Evolutionary conservation across 164 flowering plant genomes (phyloP).

Genomic region (Saururus chinensis): DNA sequence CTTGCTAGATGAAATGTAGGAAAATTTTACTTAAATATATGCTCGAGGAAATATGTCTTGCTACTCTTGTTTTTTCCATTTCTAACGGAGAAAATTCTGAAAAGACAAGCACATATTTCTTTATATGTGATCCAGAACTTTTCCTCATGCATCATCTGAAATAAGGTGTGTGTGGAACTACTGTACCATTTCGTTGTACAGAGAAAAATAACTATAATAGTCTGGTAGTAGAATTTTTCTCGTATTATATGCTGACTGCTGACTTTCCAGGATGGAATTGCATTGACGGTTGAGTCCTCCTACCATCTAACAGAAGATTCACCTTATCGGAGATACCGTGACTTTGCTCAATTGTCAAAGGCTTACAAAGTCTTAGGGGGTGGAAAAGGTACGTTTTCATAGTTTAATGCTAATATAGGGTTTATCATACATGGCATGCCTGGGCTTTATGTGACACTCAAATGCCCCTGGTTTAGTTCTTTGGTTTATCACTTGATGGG

Average conservation of each 20-base stretch:
- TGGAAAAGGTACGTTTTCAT: constrained; percentile 19
- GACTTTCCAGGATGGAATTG: constrained; percentile 59
- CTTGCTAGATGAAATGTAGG: no score
- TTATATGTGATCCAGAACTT: no score
- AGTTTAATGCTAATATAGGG: background rate
- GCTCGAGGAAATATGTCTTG: no score
- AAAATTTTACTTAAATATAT: background rate
- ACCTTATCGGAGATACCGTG: constrained; percentile 12
- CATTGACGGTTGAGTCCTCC: constrained; percentile 43
- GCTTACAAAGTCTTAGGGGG: constrained; percentile 34
- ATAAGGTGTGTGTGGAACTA: no score
- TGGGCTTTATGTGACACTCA: background rate
- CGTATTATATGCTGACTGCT: constrained; percentile 13
- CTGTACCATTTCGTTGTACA: background rate
- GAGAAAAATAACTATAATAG: background rate
- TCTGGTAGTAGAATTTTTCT: constrained; percentile 2
- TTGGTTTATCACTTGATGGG: no score
- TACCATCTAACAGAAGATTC: constrained; percentile 37
- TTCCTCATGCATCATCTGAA: background rate
- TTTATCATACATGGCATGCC: background rate
- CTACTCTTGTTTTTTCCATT: background rate
- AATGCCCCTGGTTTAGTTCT: no score
- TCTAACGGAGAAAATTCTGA: no score
- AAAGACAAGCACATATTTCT: no score
- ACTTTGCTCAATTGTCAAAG: constrained; percentile 34